Conservation (phyloP, 345 rosid species). For the Barbarea vulgaris region DNA sequence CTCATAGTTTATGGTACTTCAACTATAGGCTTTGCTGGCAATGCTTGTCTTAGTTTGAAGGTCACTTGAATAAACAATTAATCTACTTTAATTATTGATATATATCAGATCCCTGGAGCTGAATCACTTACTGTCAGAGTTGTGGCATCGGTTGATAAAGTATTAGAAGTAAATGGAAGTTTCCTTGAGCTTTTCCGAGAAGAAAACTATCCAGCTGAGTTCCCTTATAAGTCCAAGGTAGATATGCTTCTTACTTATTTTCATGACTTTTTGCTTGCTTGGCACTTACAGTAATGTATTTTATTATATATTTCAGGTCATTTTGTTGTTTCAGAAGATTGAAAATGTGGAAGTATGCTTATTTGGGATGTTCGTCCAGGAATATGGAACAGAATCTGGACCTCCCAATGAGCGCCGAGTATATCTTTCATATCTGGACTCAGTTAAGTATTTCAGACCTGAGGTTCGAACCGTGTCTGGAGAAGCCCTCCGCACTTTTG, state of each 20-base stretch:
- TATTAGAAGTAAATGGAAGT: conserved; percentile 78
- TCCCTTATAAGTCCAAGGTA: conserved; percentile 93
- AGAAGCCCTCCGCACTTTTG: conserved; percentile 84
- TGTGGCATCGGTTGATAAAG: conserved; percentile 93
- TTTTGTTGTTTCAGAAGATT: conserved; percentile 89
- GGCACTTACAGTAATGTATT: not conserved
- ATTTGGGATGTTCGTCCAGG: conserved; percentile 97
- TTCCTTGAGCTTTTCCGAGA: conserved; percentile 86
- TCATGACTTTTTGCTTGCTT: conserved; percentile 2
- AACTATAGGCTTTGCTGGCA: not conserved
- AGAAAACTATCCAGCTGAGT: conserved; percentile 79
- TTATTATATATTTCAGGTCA: conserved; percentile 58
- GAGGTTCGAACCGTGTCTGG: conserved; percentile 83
- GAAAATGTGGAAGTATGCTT: conserved; percentile 95
- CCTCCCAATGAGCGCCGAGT: conserved; percentile 91
- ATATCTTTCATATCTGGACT: conserved; percentile 87
- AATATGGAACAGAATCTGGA: conserved; percentile 78
- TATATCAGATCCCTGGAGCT: conserved; percentile 79
- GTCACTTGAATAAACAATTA: not conserved
- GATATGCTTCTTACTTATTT: not conserved
- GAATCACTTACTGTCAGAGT: conserved; percentile 87
- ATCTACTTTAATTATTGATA: conserved; percentile 12
- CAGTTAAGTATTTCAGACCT: conserved; percentile 93
- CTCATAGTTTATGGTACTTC: too few relatives aligned
- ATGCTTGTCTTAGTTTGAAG: not conserved